These are phyloP conservation scores for Warburgia ugandensis DNA, from an alignment of 164 flowering plant species.

Conservation along the genomic window DNA sequence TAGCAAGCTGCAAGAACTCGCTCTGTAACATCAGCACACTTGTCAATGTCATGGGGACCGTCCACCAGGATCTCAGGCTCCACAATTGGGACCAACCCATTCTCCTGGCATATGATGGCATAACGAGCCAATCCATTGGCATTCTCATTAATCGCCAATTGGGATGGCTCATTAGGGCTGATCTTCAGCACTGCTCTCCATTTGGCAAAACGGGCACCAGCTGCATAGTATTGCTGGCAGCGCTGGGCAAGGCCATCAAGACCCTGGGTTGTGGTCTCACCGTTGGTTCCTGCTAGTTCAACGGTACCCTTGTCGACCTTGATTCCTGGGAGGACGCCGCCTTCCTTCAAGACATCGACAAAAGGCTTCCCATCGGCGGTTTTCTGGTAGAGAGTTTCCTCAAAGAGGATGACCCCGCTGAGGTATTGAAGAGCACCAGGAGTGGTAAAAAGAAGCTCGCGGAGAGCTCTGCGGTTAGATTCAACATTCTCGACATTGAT, in stretches of 20 bases:
- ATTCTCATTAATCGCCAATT: conserved; percentile 40
- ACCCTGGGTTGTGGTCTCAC: conserved; percentile 56
- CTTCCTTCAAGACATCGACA: conserved; percentile 42
- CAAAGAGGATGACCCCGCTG: conserved; percentile 48
- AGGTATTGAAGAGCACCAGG: conserved; percentile 40
- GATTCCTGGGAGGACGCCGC: conserved; percentile 50
- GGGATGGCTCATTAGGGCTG: conserved; percentile 42
- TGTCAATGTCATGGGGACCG: conserved; percentile 38
- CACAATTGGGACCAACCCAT: conserved; percentile 47
- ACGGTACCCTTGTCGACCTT: conserved; percentile 53
- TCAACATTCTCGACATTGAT: conserved; percentile 50
- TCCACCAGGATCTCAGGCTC: conserved; percentile 54
- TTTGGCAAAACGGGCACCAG: conserved; percentile 44
- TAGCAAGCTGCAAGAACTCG: conserved; percentile 50
- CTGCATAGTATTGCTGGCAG: conserved; percentile 36
- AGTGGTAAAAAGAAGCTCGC: conserved; percentile 47
- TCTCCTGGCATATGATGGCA: conserved; percentile 56
- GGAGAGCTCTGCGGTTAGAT: conserved; percentile 39
- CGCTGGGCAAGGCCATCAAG: conserved; percentile 46
- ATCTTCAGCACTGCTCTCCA: conserved; percentile 47
- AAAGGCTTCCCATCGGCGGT: conserved; percentile 41
- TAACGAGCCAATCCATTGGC: conserved; percentile 52
- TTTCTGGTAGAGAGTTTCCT: conserved; percentile 52
- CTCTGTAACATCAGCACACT: conserved; percentile 44
- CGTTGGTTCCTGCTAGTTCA: conserved; percentile 44